Percentiles rank a stretch among this genome's conserved stretches.
These are phyloP conservation scores for Xylaria hypoxylon DNA, from an alignment of 2,329 filamentous ascomycete species.

Conservation along the genomic window DNA sequence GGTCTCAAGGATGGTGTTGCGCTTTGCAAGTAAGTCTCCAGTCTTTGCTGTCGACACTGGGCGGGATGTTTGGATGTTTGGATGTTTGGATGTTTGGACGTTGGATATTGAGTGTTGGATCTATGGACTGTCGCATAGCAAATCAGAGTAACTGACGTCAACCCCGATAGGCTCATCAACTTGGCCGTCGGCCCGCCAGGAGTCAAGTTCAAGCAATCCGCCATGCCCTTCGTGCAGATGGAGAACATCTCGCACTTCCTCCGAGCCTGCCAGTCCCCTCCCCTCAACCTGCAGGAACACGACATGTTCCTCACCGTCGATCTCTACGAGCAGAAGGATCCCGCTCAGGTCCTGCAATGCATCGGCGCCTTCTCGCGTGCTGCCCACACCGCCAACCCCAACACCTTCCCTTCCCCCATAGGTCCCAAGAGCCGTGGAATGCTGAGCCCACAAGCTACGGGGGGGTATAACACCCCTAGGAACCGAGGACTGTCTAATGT, in stretches of 20 bases:
- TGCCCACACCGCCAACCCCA: conserved; percentile 79
- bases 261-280: conserved; percentile 84
- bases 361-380: conserved; percentile 90
- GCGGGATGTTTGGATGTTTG: too few relatives aligned
- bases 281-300: conserved; percentile 89
- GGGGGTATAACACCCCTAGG: conserved; percentile 65
- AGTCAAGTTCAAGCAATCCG: conserved; percentile 88
- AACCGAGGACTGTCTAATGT: conserved; percentile 64
- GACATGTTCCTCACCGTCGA: conserved; percentile 98
- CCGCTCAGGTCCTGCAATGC: conserved; percentile 94
- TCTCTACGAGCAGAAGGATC: conserved; percentile 94
- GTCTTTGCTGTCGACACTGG: neutral
- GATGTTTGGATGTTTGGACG: too few relatives aligned
- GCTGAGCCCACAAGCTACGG: conserved; percentile 75
- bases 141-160: conserved; percentile 7
- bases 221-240: conserved; percentile 99
- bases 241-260: conserved; percentile 99
- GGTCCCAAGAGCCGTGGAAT: conserved; percentile 74
- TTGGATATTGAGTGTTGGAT: neutral
- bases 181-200: conserved; percentile 79
- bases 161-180: conserved; percentile 77
- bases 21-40: conserved; percentile 81
- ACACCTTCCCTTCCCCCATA: conserved; percentile 78
- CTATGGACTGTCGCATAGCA: neutral
- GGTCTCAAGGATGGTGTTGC: conserved; percentile 90